Evolutionary conservation across 192 early-diverging fungal species (phyloP).

Genomic region (Backusella tuberculispora): DNA sequence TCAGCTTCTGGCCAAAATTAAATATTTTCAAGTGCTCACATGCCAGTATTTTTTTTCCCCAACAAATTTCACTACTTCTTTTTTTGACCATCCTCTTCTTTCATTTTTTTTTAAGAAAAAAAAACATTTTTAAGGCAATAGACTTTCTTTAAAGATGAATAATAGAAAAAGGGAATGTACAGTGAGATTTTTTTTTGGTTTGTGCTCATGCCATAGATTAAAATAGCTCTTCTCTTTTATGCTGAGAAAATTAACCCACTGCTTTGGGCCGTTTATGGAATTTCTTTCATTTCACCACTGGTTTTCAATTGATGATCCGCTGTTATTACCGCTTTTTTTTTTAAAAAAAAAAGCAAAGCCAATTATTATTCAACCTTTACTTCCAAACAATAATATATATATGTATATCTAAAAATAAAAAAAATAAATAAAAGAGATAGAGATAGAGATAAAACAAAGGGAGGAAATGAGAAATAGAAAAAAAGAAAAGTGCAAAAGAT

Average conservation of each 20-base stretch:
- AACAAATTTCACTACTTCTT: too few relatives aligned
- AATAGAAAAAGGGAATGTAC: not conserved
- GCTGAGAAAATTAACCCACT: not conserved
- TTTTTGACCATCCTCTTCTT: too few relatives aligned
- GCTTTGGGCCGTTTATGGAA: not conserved
- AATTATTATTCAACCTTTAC: too few relatives aligned
- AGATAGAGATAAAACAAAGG: not conserved
- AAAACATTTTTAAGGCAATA: not conserved
- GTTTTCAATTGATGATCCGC: not conserved
- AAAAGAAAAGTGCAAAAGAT: not conserved
- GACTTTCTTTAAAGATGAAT: not conserved
- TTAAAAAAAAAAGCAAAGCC: too few relatives aligned
- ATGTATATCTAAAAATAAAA: too few relatives aligned
- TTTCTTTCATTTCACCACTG: not conserved
- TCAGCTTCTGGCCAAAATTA: not conserved
- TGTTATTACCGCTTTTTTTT: not conserved
- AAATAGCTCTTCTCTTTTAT: not conserved
- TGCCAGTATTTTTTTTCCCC: too few relatives aligned
- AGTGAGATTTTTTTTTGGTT: too few relatives aligned
- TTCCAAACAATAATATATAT: too few relatives aligned
- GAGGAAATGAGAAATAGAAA: not conserved
- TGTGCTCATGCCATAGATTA: not conserved
- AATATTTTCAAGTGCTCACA: too few relatives aligned
- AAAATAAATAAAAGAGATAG: not conserved
- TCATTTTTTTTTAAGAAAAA: too few relatives aligned